These are phyloP conservation scores for barrel medic (Medicago truncatula) DNA, from an alignment of 306 rosid species.

Conservation along the genomic window MtrunA17r5.0-ANR NC_053045.1:40583001-40583500, in stretches of 20 bases:
- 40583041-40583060: slow-evolving; percentile 25
- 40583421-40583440: slow-evolving; percentile 76
- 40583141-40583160: slow-evolving; percentile 26
- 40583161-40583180: slow-evolving; percentile 19
- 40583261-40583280: slow-evolving; percentile 47
- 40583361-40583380: slow-evolving; percentile 81
- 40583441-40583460: slow-evolving; percentile 53
- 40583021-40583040: slow-evolving; percentile 1
- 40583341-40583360: slow-evolving; percentile 90
- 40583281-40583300: slow-evolving; percentile 12
- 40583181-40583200: slow-evolving; percentile 80
- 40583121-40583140: slow-evolving; percentile 5
- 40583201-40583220: slow-evolving; percentile 95
- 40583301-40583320: slow-evolving; percentile 2
- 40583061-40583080: slow-evolving; percentile 37
- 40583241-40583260: slow-evolving; percentile 99
- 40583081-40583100: not conserved
- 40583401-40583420: slow-evolving; percentile 93
- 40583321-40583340: slow-evolving; percentile 70
- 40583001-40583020: slow-evolving; percentile 24
- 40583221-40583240: slow-evolving; percentile 80
- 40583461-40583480: slow-evolving; percentile 44
- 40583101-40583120: slow-evolving; percentile 18
- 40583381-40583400: slow-evolving; percentile 92
- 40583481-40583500: slow-evolving; percentile 55